Base-by-base conservation (phyloP, 768 basidiomycete species). In the Hericium erinaceus region DNA sequence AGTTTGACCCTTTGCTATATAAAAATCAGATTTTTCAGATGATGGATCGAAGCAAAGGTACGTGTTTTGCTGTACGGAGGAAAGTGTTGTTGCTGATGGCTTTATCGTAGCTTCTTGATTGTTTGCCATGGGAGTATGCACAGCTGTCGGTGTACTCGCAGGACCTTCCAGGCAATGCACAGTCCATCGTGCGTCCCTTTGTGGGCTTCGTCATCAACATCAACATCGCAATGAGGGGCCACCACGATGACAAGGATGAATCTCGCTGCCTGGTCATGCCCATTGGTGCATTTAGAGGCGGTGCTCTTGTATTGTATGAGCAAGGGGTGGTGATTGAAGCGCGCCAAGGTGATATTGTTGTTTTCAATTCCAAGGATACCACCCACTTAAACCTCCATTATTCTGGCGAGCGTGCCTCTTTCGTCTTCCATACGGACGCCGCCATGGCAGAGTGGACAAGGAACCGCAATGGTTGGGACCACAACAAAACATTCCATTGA, bases 321-420 rank as follows among this genome's bases (percentile, higher is more conserved):
- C 46, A 18, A 39, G 57, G 57, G 1, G 48, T 61, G 26, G 57
- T 61, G 16, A 16, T 61, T 15, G 39, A 54, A 16, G 37, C 57
- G 16, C 4, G 28, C 18, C 8, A 15, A 18, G 16, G 15, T n/a
- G n/a, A n/a, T n/a, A n/a, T n/a, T n/a, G n/a, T n/a, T n/a, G n/a
- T n/a, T n/a, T n/a, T n/a, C n/a, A n/a, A n/a, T n/a, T n/a, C n/a
- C n/a, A n/a, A n/a, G n/a, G n/a, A n/a, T n/a, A n/a, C n/a, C n/a
- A n/a, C n/a, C n/a, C n/a, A n/a, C n/a, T n/a, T n/a, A n/a, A n/a
- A n/a, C n/a, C n/a, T n/a, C n/a, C n/a, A n/a, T n/a, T n/a, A n/a
- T n/a, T n/a, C n/a, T n/a, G n/a, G n/a, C n/a, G n/a, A n/a, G n/a
- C n/a, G n/a, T n/a, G n/a, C n/a, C n/a, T n/a, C n/a, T n/a, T n/a